phyloP scores from a whole-genome alignment of 2,329 filamentous ascomycete species.

The Thelonectria rubi region DNA sequence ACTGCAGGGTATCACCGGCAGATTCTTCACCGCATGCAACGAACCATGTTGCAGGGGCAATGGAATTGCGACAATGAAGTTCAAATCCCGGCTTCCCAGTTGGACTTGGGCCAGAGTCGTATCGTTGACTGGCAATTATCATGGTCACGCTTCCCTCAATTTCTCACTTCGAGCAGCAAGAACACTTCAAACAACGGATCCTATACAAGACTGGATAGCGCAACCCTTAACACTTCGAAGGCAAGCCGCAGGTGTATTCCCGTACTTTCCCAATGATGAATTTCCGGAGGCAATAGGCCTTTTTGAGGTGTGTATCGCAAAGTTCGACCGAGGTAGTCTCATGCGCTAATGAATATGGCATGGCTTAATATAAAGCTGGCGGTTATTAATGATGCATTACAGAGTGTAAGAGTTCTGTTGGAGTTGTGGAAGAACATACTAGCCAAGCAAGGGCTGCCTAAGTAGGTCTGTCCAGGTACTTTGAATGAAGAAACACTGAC shows the following conservation, averaged over 20 bases:
- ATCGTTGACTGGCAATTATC: neutral
- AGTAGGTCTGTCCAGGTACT: neutral
- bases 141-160: neutral
- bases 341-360: neutral
- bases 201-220: accelerated
- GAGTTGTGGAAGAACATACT: slow-evolving; percentile 27
- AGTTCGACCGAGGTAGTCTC: accelerated
- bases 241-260: accelerated
- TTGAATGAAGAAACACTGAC: neutral
- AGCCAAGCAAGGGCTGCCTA: slow-evolving; percentile 15
- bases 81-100: slow-evolving; percentile 15
- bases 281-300: accelerated
- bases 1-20: accelerated
- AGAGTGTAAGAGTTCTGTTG: neutral
- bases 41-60: neutral
- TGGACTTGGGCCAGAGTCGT: slow-evolving; percentile 31
- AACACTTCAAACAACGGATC: accelerated
- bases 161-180: slow-evolving; percentile 17
- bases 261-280: slow-evolving; percentile 20
- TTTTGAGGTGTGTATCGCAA: neutral
- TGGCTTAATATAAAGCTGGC: neutral
- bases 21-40: neutral
- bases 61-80: neutral
- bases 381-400: accelerated
- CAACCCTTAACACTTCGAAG: accelerated